Evolutionary conservation across 2,329 filamentous ascomycete genomes (phyloP).

Genomic region (Fusarium udum): DNA sequence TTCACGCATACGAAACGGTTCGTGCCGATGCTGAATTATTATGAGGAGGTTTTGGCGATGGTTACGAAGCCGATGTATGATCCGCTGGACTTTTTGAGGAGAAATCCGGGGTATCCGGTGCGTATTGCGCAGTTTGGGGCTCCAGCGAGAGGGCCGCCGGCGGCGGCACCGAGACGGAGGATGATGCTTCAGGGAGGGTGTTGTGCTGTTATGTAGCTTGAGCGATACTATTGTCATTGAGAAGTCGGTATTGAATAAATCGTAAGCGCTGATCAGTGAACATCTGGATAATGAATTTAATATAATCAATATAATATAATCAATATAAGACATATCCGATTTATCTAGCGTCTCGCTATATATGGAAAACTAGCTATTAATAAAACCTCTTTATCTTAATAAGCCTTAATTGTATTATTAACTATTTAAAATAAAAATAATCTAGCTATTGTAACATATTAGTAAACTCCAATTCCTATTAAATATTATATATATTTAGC

Average conservation of each 20-base stretch:
- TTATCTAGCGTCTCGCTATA: background rate
- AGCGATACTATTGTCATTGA: no score
- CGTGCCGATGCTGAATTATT: background rate
- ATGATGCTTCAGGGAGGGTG: background rate
- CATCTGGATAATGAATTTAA: no score
- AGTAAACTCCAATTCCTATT: no score
- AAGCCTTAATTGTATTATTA: no score
- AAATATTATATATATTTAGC: no score
- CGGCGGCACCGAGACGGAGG: no score
- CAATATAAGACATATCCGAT: accelerated
- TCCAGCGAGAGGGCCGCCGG: background rate
- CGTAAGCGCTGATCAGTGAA: background rate
- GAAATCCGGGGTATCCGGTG: background rate
- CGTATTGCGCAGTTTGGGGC: background rate
- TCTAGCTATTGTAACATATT: no score
- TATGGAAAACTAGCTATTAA: no score
- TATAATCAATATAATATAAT: background rate
- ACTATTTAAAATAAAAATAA: no score
- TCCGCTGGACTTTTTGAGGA: background rate
- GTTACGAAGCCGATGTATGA: background rate
- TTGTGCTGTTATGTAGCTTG: background rate
- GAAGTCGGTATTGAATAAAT: background rate
- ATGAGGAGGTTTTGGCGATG: background rate
- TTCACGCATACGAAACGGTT: background rate
- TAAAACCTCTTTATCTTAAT: no score